A percentile compares a stretch with the other conserved stretches of the same genome.
These are phyloP conservation scores for Penicillium occitanis DNA, from an alignment of 2,329 filamentous ascomycete species.

Conservation along the genomic window DNA sequence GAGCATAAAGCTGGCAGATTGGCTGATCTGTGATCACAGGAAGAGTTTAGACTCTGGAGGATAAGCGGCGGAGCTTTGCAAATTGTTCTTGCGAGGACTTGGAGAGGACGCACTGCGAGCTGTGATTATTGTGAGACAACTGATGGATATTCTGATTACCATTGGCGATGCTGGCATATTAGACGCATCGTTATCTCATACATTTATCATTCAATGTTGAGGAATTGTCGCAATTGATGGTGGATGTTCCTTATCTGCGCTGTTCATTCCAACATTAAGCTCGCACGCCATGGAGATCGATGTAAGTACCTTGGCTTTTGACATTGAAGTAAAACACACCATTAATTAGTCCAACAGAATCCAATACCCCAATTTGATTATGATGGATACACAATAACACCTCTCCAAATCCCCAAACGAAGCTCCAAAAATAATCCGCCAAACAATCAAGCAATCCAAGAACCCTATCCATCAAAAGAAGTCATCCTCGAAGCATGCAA, in stretches of 20 bases:
- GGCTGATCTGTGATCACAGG: not conserved
- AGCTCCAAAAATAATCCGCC: too few relatives aligned
- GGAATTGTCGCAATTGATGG: not conserved
- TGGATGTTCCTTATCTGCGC: not conserved
- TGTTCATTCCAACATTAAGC: not conserved
- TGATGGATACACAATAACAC: not conserved
- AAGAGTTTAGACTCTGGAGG: not conserved
- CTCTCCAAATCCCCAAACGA: not conserved
- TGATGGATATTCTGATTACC: not conserved
- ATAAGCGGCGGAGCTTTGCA: not conserved
- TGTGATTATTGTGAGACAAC: not conserved
- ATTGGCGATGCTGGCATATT: not conserved
- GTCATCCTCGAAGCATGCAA: constrained; percentile 8
- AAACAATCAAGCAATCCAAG: not conserved
- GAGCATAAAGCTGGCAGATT: not conserved
- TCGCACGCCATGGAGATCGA: not conserved
- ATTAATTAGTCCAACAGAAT: not conserved
- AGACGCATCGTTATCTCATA: not conserved
- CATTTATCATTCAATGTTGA: not conserved
- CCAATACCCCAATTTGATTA: not conserved
- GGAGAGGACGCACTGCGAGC: not conserved
- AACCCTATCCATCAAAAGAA: not conserved
- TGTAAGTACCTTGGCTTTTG: not conserved
- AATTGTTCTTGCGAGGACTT: not conserved
- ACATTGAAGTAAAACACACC: not conserved